phyloP scores from a whole-genome alignment of 1,139 yeast species.

The Meyerozyma athensensis region DNA sequence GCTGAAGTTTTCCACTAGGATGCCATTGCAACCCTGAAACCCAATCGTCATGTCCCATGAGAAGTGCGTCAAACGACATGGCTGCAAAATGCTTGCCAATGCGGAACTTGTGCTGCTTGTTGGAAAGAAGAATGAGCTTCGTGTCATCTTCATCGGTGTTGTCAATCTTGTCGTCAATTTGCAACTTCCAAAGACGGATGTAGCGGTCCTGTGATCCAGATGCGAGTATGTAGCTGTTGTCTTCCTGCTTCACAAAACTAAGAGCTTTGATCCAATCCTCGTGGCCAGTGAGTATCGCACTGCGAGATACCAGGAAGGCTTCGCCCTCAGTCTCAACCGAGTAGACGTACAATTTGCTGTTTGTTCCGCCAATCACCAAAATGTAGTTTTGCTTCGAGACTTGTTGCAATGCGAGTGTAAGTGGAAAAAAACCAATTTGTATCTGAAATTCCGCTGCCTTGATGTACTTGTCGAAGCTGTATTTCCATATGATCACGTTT shows the following conservation, averaged over 20 bases:
- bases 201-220: conserved; percentile 89
- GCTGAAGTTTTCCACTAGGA: conserved; percentile 47
- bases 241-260: conserved; percentile 50
- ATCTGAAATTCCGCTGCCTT: conserved; percentile 32
- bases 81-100: conserved; percentile 41
- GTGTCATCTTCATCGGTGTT: conserved; percentile 51
- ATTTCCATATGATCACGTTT: conserved; percentile 45
- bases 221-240: conserved; percentile 60
- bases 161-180: conserved; percentile 53
- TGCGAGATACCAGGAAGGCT: conserved; percentile 24
- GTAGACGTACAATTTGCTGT: conserved; percentile 51
- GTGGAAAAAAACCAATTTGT: conserved; percentile 56
- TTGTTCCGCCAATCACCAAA: conserved; percentile 83
- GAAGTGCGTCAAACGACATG: conserved; percentile 81
- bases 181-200: conserved; percentile 78
- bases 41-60: conserved; percentile 99
- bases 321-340: conserved; percentile 30
- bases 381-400: conserved; percentile 37
- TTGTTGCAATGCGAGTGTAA: conserved; percentile 52
- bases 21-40: conserved; percentile 84
- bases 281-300: conserved; percentile 71
- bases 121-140: conserved; percentile 52
- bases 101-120: conserved; percentile 59
- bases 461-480: conserved; percentile 10
- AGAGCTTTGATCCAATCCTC: conserved; percentile 90